Base-by-base conservation (phyloP, 192 early-diverging fungal species). In the Backusella parvicylindrica region DNA sequence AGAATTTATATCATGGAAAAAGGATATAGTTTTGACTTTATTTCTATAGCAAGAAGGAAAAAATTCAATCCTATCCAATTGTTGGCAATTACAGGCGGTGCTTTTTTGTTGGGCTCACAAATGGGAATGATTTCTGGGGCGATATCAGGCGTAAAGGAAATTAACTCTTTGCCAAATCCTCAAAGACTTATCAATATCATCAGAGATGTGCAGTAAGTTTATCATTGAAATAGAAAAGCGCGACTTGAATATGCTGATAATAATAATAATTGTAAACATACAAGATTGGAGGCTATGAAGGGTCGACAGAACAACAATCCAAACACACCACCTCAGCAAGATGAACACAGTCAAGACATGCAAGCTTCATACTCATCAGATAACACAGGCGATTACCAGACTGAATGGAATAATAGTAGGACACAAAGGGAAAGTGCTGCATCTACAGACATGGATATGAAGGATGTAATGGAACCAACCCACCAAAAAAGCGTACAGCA, bases 21-120 rank as follows among this genome's bases (percentile, higher is more conserved):
- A 41, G 30, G 18, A 50, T 26, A 60, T 76, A n/a, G 5, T 47
- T 16, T 30, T 31, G 28, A 26, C 28, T 13, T 28, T 60, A 31
- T 40, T 15, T 31, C 21, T 40, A 15, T 18, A 32, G 77, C 72
- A 36, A 72, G 37, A 63, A 35, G 37, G 40, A 72, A 72, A 43
- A 67, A 77, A 71, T 16, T 75, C 70, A 66, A 49, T 21, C 81
- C 77, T 21, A 56, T 78, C 18, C 70, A 67, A 13, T 35, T 77
- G 11, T 50, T 79, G 18, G 71, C 74, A 9, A 31, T 82, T 1
- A 60, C 77, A n/a, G 81, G 70, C 31, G 77, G 77, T 31, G 73
- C 73, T 16, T 79, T 78, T 43, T 30, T 82, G n/a, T 64, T 82
- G 47, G 81, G 81, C 3, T 63, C 76, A 18, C 81, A 82, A 76